A percentile compares a stretch with the other conserved stretches of the same genome.
These are phyloP conservation scores for Arabis alpina DNA, from an alignment of 345 rosid species.

Conservation along the genomic window DNA sequence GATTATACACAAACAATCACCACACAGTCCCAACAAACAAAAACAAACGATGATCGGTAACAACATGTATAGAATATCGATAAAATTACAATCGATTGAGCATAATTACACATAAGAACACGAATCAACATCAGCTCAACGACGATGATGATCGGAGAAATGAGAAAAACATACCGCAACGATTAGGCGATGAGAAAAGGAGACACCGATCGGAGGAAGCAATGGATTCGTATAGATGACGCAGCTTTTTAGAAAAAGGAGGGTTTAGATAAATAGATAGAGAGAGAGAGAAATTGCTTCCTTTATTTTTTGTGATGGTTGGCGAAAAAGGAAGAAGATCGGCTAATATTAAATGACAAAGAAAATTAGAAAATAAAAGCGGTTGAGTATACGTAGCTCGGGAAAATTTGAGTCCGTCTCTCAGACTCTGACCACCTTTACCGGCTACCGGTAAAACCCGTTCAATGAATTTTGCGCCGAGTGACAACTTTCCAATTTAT, in stretches of 20 bases:
- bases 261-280: conserved; percentile 20
- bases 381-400: conserved; percentile 31
- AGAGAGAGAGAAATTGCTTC: conserved; percentile 24
- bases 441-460: conserved; percentile 43
- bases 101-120: background rate
- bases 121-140: conserved; percentile 21
- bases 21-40: conserved; percentile 2
- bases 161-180: conserved; percentile 32
- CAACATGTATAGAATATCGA: background rate
- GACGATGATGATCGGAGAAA: conserved; percentile 33
- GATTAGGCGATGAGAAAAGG: conserved; percentile 13
- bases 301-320: background rate
- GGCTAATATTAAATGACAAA: conserved; percentile 13
- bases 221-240: conserved; percentile 31
- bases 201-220: conserved; percentile 30
- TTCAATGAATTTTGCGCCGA: background rate
- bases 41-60: conserved; percentile 16
- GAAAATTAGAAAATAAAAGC: conserved; percentile 13
- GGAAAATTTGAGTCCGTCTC: background rate
- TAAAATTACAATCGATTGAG: conserved; percentile 21
- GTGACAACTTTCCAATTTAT: background rate
- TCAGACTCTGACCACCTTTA: background rate
- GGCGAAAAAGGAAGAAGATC: conserved; percentile 5
- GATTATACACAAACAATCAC: conserved; percentile 18
- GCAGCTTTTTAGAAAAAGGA: conserved; percentile 14